Conservation (phyloP, 75 land plant species). For the Cunninghamia lanceolata region DNA sequence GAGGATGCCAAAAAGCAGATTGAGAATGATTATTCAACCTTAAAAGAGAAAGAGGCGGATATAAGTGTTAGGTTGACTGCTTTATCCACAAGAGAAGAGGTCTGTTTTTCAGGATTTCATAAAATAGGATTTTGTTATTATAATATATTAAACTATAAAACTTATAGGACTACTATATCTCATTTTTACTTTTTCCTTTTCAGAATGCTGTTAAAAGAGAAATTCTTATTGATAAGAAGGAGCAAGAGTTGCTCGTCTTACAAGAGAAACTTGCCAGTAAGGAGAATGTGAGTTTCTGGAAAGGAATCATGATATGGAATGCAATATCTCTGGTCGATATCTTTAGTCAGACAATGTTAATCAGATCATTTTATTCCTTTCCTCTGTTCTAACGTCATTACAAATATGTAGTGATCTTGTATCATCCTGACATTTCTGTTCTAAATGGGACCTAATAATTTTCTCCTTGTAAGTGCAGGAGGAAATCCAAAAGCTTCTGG, state of each 20-base stretch:
- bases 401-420: too few relatives aligned
- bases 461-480: slow-evolving; percentile 32
- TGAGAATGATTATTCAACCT: slow-evolving; percentile 32
- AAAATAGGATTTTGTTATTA: neutral
- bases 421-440: neutral
- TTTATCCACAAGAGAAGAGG: slow-evolving; percentile 71
- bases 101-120: slow-evolving; percentile 12
- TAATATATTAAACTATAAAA: neutral
- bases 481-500: slow-evolving; percentile 56
- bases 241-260: slow-evolving; percentile 52
- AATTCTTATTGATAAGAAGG: slow-evolving; percentile 44
- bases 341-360: neutral
- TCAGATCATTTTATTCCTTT: neutral
- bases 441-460: neutral
- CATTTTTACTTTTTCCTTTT: slow-evolving; percentile 1
- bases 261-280: slow-evolving; percentile 69
- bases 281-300: slow-evolving; percentile 50
- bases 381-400: neutral
- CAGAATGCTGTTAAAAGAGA: slow-evolving; percentile 52
- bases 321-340: neutral
- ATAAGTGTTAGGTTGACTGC: slow-evolving; percentile 38
- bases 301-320: neutral
- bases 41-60: slow-evolving; percentile 67
- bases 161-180: neutral
- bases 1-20: slow-evolving; percentile 53